Evolutionary conservation across 2,329 filamentous ascomycete genomes (phyloP), one percentile per base, ranked within the genome.

Genomic region (Fusarium nisikadoi): DNA sequence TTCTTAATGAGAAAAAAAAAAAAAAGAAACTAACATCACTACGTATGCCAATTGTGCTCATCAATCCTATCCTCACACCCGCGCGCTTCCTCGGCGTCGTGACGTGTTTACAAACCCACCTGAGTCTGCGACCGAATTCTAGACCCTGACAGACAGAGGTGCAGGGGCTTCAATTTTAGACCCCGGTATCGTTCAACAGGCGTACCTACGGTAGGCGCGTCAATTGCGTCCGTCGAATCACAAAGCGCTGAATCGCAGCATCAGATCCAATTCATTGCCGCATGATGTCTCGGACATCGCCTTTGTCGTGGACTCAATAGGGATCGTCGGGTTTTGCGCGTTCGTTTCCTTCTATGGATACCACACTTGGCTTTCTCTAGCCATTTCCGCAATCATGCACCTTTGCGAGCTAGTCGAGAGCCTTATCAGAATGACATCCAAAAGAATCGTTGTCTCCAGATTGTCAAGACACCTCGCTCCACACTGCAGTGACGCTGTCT

Each of bases 101-200:
- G 74, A 76, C 74, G 74, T 76, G 74, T 68, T 71, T 70, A 65
- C 62, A 47, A 69, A 67, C 57, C 71, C 73, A 74, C 74, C 47
- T 66, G 58, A 62, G 45, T 62, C 68, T 73, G 74, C 71, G 74
- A 66, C 74, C 74, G 41, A 47, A 49, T 69, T 46, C 47, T 38
- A 65, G 68, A 57, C 72, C 74, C 47, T 73, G 38, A 57, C 60
- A 61, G 54, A 68, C 42, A 57, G 49, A 59, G 33, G 41, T 50
- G 43, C 59, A 62, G 50, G 65, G 57, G 61, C 27, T 61, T 39
- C 45, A 50, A 38, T 55, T 56, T 62, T 46, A 57, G 62, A 62
- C 71, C 66, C 36, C 39, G 25, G 43, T 25, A 38, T 59, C 36
- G 13, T 29, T 68, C 56, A 47, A 72, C 46, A 33, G 45, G 60